phyloP scores from a whole-genome alignment of 495 filamentous ascomycete genomes.

The Penicillium robsamsonii region DNA sequence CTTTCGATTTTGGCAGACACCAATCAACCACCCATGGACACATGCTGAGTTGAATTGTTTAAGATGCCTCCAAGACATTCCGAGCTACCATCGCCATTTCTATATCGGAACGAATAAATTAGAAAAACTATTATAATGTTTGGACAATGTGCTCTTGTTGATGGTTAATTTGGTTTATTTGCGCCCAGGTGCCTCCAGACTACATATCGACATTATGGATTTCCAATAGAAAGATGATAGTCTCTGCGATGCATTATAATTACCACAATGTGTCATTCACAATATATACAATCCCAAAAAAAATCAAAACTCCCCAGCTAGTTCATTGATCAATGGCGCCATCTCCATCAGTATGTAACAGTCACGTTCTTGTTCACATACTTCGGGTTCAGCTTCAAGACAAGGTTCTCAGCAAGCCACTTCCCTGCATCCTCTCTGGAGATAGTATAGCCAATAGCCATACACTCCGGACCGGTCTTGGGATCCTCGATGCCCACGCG shows the following conservation, averaged over 20 bases:
- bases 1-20: too few species aligned
- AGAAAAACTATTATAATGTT: too few species aligned
- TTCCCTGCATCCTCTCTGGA: constrained; percentile 39
- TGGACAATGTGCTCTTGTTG: too few species aligned
- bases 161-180: too few species aligned
- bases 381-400: constrained; percentile 4
- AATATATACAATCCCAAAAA: not conserved
- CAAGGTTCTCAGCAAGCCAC: constrained; percentile 34
- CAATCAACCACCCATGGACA: too few species aligned
- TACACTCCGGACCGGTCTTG: constrained; percentile 36
- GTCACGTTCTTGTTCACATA: constrained; percentile 11
- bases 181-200: too few species aligned
- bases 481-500: constrained; percentile 44
- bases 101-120: too few species aligned
- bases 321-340: not conserved
- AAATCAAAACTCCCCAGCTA: not conserved
- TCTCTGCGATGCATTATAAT: not conserved
- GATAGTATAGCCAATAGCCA: constrained; percentile 47
- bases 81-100: too few species aligned
- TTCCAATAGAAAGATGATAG: not conserved
- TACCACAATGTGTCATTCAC: not conserved
- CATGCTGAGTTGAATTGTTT: too few species aligned
- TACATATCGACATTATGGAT: not conserved
- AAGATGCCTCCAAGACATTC: too few species aligned
- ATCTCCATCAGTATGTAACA: constrained; percentile 5